phyloP scores from a whole-genome alignment of 2,329 filamentous ascomycete species.

The Aspergillus ruber region DNA sequence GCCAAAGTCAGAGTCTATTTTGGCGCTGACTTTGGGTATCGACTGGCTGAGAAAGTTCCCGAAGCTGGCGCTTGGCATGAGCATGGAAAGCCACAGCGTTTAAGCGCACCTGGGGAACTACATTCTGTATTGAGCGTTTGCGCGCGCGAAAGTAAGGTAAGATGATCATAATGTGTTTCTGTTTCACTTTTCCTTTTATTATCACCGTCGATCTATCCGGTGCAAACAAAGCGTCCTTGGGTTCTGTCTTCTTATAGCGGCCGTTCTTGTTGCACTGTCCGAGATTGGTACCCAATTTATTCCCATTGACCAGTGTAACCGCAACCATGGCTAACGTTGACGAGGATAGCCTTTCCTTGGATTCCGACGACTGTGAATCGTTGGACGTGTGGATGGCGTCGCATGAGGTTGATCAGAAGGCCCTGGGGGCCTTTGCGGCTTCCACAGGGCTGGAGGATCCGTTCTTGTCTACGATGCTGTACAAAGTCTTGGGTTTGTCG shows the following conservation, averaged over 20 bases:
- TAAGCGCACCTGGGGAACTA: constrained; percentile 11
- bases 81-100: constrained; percentile 21
- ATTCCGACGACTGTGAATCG: constrained; percentile 23
- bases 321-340: constrained; percentile 22
- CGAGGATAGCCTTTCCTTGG: constrained; percentile 12
- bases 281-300: constrained; percentile 2
- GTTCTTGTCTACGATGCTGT: constrained; percentile 68
- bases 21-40: neutral
- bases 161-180: constrained; percentile 4
- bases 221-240: neutral
- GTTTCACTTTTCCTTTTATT: neutral
- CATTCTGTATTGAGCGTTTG: constrained; percentile 15
- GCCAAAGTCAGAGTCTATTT: neutral
- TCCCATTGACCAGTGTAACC: constrained; percentile 1
- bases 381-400: constrained; percentile 69
- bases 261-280: neutral
- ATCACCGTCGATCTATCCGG: neutral
- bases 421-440: constrained; percentile 81
- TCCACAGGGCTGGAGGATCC: constrained; percentile 71
- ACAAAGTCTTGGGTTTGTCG: constrained; percentile 84
- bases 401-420: constrained; percentile 96
- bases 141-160: constrained; percentile 23
- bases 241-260: neutral
- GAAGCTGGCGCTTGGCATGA: constrained; percentile 18
- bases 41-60: neutral